Conservation (phyloP, 768 basidiomycete genomes). For the Kwoniella dejecticola region DNA sequence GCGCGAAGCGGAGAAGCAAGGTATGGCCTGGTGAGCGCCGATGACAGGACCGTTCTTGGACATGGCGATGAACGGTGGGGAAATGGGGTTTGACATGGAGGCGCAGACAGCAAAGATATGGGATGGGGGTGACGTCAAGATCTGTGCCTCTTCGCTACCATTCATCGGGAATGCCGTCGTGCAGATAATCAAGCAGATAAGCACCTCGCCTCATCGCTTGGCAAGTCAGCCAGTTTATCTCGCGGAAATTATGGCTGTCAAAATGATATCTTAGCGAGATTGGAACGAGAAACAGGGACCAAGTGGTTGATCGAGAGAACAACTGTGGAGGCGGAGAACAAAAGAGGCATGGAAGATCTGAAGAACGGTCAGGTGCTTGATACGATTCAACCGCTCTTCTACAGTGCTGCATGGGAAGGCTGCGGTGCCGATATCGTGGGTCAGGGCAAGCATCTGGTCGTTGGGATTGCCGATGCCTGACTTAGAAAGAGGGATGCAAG, state of each 20-base stretch:
- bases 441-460: too few relatives aligned
- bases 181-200: neutral
- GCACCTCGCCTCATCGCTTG: neutral
- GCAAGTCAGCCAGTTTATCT: neutral
- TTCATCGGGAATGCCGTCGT: slow-evolving; percentile 1
- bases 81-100: neutral
- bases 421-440: too few relatives aligned
- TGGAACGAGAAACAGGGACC: neutral
- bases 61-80: neutral
- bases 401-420: too few relatives aligned
- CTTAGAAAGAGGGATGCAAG: too few relatives aligned
- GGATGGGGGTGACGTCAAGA: neutral
- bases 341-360: too few relatives aligned
- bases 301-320: too few relatives aligned
- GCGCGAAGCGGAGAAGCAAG: neutral
- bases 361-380: too few relatives aligned
- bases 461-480: too few relatives aligned
- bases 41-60: neutral
- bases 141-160: neutral
- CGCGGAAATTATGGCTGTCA: neutral
- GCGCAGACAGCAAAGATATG: neutral
- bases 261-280: neutral
- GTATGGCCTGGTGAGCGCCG: neutral
- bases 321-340: too few relatives aligned
- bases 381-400: too few relatives aligned